Evolutionary conservation across 352 stramenopile genomes (phyloP), one percentile per base, ranked within the genome.

Genomic region (Globisporangium mamillatum): DNA sequence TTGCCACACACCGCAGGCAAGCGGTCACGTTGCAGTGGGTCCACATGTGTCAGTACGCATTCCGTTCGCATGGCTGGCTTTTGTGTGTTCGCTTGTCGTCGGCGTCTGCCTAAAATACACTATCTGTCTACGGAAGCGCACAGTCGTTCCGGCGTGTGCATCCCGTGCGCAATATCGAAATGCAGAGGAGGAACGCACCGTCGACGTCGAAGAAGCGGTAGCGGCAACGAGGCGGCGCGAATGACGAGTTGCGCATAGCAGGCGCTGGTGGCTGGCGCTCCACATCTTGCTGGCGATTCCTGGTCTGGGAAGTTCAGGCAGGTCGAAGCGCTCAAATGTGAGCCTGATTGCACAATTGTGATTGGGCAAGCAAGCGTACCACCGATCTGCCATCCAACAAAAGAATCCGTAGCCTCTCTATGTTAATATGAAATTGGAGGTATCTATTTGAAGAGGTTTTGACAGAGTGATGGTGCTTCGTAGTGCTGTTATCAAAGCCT

Each of bases 221-320:
- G 36, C 16, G 18, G 64, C 63, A 68, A 64, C 20, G 58, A 70
- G 32, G 24, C 46, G 48, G 58, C 20, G 58, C 16, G 29, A 61
- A 48, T 70, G 65, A 70, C 64, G 64, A 70, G 65, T 61, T 46
- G 65, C 65, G 57, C 65, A 57, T 56, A 66, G 65, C 24, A 66
- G 32, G 25, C 63, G 63, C 53, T 48, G 44, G 20, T 32, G 41
- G 61, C 10, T 53, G 61, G 44, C 10, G 44, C 64, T 63, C 64
- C 64, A 69, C 65, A 70, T 70, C 41, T 41, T 67, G 29, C 59
- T 57, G 22, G 60, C 20, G 60, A 22, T 65, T 66, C 46, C 60
- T 36, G 29, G 56, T 50, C 32, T 32, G 14, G 20, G 29, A 57
- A 32, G 29, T 32, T 4, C 29, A 18, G 50, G n/a, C 20, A n/a